Percentiles rank a stretch among this genome's conserved stretches.
Evolutionary conservation across 2,329 filamentous ascomycete genomes (phyloP).

Genomic region (Cryoendolithus antarcticus): DNA sequence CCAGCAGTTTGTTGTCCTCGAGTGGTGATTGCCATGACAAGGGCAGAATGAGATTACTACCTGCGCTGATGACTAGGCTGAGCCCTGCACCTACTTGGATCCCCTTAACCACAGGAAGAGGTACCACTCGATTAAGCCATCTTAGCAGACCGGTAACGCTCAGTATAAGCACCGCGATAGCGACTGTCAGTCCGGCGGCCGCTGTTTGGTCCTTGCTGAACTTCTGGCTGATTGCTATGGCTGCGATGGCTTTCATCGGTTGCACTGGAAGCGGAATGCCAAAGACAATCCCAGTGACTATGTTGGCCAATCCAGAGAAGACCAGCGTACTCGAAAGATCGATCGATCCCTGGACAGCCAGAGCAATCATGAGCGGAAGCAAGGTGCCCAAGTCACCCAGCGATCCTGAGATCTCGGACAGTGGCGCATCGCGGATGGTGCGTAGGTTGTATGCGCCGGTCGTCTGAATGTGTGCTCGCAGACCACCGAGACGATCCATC

Average conservation of each 20-base stretch:
- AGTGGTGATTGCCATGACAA: slow-evolving; percentile 55
- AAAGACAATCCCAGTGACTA: slow-evolving; percentile 71
- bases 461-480: slow-evolving; percentile 12
- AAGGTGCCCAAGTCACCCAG: slow-evolving; percentile 83
- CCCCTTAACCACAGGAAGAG: slow-evolving; percentile 80
- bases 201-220: slow-evolving; percentile 60
- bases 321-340: slow-evolving; percentile 73
- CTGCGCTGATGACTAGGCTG: slow-evolving; percentile 68
- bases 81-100: slow-evolving; percentile 90
- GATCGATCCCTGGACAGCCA: slow-evolving; percentile 66
- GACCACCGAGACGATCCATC: too few relatives aligned
- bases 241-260: slow-evolving; percentile 82
- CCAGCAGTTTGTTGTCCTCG: slow-evolving; percentile 70
- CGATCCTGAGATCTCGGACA: slow-evolving; percentile 75
- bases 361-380: slow-evolving; percentile 75
- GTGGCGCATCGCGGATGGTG: slow-evolving; percentile 43
- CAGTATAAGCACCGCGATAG: slow-evolving; percentile 59
- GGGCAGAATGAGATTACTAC: slow-evolving; percentile 53
- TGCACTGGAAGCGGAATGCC: slow-evolving; percentile 86
- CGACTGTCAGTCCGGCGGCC: slow-evolving; percentile 71
- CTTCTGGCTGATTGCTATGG: slow-evolving; percentile 64
- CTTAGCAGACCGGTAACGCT: slow-evolving; percentile 64
- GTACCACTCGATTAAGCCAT: slow-evolving; percentile 61
- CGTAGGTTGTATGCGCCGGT: slow-evolving; percentile 38
- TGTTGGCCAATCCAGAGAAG: slow-evolving; percentile 78